Evolutionary conservation across 129 eudicot species (phyloP).

Genomic region (Dittrichia graveolens): DNA sequence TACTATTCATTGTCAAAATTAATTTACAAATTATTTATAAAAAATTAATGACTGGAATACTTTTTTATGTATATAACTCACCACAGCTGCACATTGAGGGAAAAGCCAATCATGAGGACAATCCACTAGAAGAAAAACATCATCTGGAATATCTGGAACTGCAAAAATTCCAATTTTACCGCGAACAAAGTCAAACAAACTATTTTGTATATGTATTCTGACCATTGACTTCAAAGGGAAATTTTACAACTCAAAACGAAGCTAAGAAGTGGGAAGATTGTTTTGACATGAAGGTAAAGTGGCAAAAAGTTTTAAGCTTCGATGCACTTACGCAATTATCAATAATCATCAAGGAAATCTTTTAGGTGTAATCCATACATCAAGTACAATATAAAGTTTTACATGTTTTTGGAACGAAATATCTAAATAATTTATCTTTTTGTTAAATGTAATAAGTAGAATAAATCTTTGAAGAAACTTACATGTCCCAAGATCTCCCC

Average conservation of each 20-base stretch:
- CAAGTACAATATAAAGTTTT: no score
- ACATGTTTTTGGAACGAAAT: no score
- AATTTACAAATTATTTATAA: no score
- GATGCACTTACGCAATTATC: no score
- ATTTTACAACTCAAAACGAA: not conserved
- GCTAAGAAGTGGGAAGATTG: no score
- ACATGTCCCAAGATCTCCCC: slow-evolving; percentile 98
- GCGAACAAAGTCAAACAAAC: slow-evolving; percentile 6
- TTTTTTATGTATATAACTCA: slow-evolving; percentile 43
- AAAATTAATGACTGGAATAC: no score
- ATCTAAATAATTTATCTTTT: not conserved
- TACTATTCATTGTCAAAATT: no score
- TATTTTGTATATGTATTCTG: not conserved
- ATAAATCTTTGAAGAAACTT: slow-evolving; percentile 36
- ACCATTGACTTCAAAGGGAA: not conserved
- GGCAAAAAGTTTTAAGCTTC: no score
- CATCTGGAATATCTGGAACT: slow-evolving; percentile 71
- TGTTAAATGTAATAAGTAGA: not conserved
- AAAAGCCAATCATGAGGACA: slow-evolving; percentile 99
- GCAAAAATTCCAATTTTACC: slow-evolving; percentile 33
- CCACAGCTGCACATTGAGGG: slow-evolving; percentile 97
- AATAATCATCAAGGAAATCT: no score
- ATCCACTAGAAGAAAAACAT: slow-evolving; percentile 70
- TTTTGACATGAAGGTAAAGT: no score
- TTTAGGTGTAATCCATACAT: no score